Base-by-base conservation (phyloP, 2,329 filamentous ascomycete species). In the Juglanconis oblonga region DNA sequence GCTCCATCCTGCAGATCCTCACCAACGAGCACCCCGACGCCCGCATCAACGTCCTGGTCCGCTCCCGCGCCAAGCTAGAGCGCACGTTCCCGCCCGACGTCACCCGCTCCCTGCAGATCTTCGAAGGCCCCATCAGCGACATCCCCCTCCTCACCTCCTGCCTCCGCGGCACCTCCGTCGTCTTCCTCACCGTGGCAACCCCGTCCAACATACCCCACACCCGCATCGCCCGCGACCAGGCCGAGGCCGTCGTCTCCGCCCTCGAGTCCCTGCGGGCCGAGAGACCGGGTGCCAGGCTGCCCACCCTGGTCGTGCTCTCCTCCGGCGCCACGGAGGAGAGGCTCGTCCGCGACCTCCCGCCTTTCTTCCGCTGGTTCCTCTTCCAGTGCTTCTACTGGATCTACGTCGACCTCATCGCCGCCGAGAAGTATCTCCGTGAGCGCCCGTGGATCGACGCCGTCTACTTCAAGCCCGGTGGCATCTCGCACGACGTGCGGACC, bases 161-260 rank as follows among this genome's bases (percentile, higher is more conserved):
- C 51, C 13, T 59, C 24, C 52, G 57, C 44, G 57, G 57, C 36
- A 50, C 57, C 4, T 29, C n/a, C 17, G 57, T 51, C 9, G 57
- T 55, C 1, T 59, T 59, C 51, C 11, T 59, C 51, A 36, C 40
- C 33, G 57, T 59, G n/a, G 51, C 57, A 14, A 17, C 7, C 42
- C 45, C 36, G 14, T 14, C 29, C 49, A 53, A 42, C 32, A 7
- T 45, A 33, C 57, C 57, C 14, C 33, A 44, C 42, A 36, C 47
- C 3, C 57, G 51, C 57, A 52, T 59, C 44, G 57, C 57, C 29
- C 57, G 44, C 33, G 51, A 59, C 51, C 57, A 55, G 52, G 51
- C 57, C 51, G 51, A 55, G 42, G 52, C 44, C n/a, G 57, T 44
- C 29, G 51, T 59, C 7, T 51, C 52, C 24, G 57, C 57, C 3